Evolutionary conservation across 2,329 filamentous ascomycete species (phyloP).

Genomic region (Parascedosporium putredinis): DNA sequence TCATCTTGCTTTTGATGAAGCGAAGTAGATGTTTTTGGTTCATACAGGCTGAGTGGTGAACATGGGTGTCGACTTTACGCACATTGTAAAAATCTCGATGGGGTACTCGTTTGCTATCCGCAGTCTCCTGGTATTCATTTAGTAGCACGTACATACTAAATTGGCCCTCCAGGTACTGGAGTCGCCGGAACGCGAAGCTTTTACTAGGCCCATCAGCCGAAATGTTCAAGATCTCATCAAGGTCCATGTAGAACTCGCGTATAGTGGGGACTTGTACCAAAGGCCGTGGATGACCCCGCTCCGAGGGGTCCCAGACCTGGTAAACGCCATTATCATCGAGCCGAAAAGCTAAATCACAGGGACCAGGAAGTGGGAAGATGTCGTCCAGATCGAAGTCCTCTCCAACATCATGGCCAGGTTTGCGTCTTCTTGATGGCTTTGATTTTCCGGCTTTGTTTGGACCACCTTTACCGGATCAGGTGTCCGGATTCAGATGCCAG

Average conservation of each 20-base stretch:
- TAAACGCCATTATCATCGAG: slow-evolving; percentile 81
- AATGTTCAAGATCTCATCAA: slow-evolving; percentile 77
- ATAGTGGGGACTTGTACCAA: slow-evolving; percentile 81
- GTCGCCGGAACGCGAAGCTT: slow-evolving; percentile 87
- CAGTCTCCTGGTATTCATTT: slow-evolving; percentile 96
- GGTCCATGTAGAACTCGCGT: slow-evolving; percentile 89
- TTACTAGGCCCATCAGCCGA: slow-evolving; percentile 94
- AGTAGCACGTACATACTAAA: slow-evolving; percentile 89
- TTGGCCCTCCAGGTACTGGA: slow-evolving; percentile 94
- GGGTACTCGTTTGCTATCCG: slow-evolving; percentile 93
- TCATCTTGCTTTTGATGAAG: slow-evolving; percentile 99
- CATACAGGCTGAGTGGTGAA: slow-evolving; percentile 98
- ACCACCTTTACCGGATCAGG: slow-evolving; percentile 16
- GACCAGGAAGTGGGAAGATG: slow-evolving; percentile 59
- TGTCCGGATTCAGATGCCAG: slow-evolving; percentile 14
- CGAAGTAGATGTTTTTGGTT: slow-evolving; percentile 97
- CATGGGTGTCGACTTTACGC: slow-evolving; percentile 95
- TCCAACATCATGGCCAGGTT: slow-evolving; percentile 82
- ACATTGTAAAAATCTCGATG: slow-evolving; percentile 99
- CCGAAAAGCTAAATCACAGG: slow-evolving; percentile 62
- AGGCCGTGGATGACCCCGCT: slow-evolving; percentile 52
- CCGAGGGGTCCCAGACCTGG: slow-evolving; percentile 67
- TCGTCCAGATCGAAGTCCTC: slow-evolving; percentile 84
- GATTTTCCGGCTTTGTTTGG: slow-evolving; percentile 13
- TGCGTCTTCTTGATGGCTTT: slow-evolving; percentile 44